Evolutionary conservation across 2,329 filamentous ascomycete genomes (phyloP).

Genomic region (Aspergillus transmontanensis): DNA sequence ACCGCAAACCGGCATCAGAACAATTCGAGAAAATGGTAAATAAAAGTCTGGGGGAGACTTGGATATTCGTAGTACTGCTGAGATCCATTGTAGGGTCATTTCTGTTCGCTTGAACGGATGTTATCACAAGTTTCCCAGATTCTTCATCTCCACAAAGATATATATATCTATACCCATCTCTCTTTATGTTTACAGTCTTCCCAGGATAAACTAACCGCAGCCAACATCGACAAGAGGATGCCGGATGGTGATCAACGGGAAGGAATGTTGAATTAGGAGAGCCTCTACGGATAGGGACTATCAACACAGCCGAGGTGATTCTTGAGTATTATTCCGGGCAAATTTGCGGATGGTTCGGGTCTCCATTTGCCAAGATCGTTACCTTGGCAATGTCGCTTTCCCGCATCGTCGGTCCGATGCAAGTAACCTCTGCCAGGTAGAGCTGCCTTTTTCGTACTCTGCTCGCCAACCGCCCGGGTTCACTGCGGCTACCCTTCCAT

Average conservation of each 20-base stretch:
- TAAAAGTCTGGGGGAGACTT: background rate
- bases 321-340: background rate
- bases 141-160: background rate
- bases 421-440: too few relatives aligned
- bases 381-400: too few relatives aligned
- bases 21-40: background rate
- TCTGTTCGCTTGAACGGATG: rapidly evolving
- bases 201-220: background rate
- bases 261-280: background rate
- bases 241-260: background rate
- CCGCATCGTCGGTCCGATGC: too few relatives aligned
- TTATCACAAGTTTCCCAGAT: background rate
- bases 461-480: too few relatives aligned
- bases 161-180: background rate
- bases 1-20: background rate
- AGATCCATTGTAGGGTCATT: background rate
- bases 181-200: background rate
- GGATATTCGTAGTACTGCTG: background rate
- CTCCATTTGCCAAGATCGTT: too few relatives aligned
- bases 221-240: background rate
- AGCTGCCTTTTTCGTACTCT: too few relatives aligned
- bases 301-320: too few relatives aligned
- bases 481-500: too few relatives aligned
- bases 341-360: too few relatives aligned
- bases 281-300: background rate